Base-by-base conservation (phyloP, 2,329 filamentous ascomycete genomes). In the Alternaria sp. region DNA sequence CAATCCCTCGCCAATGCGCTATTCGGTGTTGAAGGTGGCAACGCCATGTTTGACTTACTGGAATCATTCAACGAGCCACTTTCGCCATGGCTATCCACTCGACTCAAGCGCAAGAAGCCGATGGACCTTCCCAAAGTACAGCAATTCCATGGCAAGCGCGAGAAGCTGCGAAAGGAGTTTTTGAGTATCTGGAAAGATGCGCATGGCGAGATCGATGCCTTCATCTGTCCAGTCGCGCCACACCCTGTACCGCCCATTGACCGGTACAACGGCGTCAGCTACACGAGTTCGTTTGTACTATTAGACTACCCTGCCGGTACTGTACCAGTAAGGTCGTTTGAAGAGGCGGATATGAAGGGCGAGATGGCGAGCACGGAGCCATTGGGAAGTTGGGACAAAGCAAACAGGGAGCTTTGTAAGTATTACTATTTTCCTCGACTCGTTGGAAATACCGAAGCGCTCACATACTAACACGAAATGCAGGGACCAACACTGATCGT, bases 171-270 rank as follows among this genome's bases (percentile, higher is more conserved):
- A 66, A 84, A 79, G n/a, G 82, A 86, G 51, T 85, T 89, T 73
- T 67, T 87, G 54, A 78, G 83, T 25, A 84, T 90, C 57, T 91
- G 89, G 88, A 81, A 65, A 74, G 82, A 69, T 69, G 73, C 8
- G 72, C 77, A 56, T 77, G 75, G 81, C 49, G 75, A 73, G 5
- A 79, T 91, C 8, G 89, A 91, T 79, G 87, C 87, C 0, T 84
- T 91, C 55, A 84, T 91, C 59, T 88, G 85, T 65, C 89, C 89
- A 0, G 81, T 90, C 0, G 88, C 88, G 13, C 88, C 88, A 3
- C 89, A 91, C 74, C 87, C 89, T 0, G 84, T 89, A 0, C 87
- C 88, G 1, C 82, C 84, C 10, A 85, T 89, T 58, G 89, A 91
- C 77, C 80, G 84, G 3, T 91, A 87, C 78, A 89, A 89, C 73